Percentiles rank a stretch among this genome's conserved stretches.
phyloP scores from a whole-genome alignment of 2,329 filamentous ascomycete species.

The Cladosporium phlei region DNA sequence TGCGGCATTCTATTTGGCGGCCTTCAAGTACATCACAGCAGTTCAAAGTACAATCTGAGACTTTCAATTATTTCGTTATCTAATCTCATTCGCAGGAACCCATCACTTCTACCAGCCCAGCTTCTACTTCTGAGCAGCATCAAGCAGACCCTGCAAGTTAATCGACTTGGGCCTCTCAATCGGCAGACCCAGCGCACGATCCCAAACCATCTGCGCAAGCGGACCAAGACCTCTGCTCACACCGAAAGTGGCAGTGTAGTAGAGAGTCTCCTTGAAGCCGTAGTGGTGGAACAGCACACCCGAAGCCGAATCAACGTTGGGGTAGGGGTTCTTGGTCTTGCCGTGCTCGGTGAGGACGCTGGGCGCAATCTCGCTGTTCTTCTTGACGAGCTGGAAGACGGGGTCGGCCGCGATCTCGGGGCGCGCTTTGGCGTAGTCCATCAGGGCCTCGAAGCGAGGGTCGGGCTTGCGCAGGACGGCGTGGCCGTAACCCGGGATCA shows the following conservation, averaged over 20 bases:
- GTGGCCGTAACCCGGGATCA: slow-evolving; percentile 92
- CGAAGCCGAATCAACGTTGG: slow-evolving; percentile 90
- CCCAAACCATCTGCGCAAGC: slow-evolving; percentile 92
- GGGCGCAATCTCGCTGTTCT: slow-evolving; percentile 87
- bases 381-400: slow-evolving; percentile 89
- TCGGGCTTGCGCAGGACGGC: slow-evolving; percentile 95
- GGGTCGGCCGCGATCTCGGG: slow-evolving; percentile 82
- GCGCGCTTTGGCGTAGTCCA: slow-evolving; percentile 85
- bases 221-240: slow-evolving; percentile 75
- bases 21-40: too few relatives aligned
- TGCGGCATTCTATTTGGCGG: too few relatives aligned
- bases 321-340: slow-evolving; percentile 67
- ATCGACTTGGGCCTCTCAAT: slow-evolving; percentile 99
- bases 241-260: slow-evolving; percentile 74
- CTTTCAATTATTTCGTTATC: neutral
- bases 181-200: slow-evolving; percentile 83
- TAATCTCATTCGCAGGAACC: neutral
- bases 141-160: slow-evolving; percentile 79
- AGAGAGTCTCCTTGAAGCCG: slow-evolving; percentile 93
- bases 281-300: slow-evolving; percentile 98
- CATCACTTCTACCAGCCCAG: neutral
- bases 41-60: too few relatives aligned
- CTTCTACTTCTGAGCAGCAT: slow-evolving; percentile 41
- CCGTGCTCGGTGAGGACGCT: slow-evolving; percentile 88
- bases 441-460: slow-evolving; percentile 90